phyloP scores from a whole-genome alignment of 192 early-diverging fungal genomes.

The Funneliformis mosseae region DNA sequence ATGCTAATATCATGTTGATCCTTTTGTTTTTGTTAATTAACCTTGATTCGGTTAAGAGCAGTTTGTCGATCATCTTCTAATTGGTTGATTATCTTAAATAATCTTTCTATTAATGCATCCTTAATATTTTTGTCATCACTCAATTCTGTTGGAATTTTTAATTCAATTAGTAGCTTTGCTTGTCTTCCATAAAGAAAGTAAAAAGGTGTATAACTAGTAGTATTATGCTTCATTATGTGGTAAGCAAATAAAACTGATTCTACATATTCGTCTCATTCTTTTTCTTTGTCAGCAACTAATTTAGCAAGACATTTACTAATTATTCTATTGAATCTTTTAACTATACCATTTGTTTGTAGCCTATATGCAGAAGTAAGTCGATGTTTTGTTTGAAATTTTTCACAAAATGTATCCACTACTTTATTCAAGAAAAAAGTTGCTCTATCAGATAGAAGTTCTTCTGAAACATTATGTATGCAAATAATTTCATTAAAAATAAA shows the following conservation, averaged over 20 bases:
- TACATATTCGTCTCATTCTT: conserved; percentile 36
- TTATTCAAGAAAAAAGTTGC: conserved; percentile 24
- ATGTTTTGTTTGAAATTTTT: conserved; percentile 13
- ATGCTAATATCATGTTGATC: too few relatives aligned
- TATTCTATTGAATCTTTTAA: conserved; percentile 21
- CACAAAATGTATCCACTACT: too few relatives aligned
- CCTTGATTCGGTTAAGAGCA: too few relatives aligned
- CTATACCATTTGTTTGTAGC: conserved; percentile 32
- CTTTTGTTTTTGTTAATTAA: too few relatives aligned
- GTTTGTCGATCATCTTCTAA: too few relatives aligned
- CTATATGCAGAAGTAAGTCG: conserved; percentile 31
- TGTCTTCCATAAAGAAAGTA: conserved; percentile 35
- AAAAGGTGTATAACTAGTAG: conserved; percentile 30
- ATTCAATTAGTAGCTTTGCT: conserved; percentile 27
- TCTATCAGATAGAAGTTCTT: conserved; percentile 33
- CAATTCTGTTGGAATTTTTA: not conserved
- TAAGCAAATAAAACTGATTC: conserved; percentile 33
- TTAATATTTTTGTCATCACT: too few relatives aligned
- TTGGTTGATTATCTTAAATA: too few relatives aligned
- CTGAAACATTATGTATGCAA: conserved; percentile 34
- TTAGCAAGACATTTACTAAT: conserved; percentile 1
- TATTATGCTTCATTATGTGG: conserved; percentile 30
- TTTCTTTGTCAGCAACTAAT: not conserved
- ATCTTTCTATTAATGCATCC: too few relatives aligned
- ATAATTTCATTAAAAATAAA: conserved; percentile 39